These are phyloP conservation scores for Xylariales sp. DNA, from an alignment of 2,329 filamentous ascomycete species.

Conservation along the genomic window DNA sequence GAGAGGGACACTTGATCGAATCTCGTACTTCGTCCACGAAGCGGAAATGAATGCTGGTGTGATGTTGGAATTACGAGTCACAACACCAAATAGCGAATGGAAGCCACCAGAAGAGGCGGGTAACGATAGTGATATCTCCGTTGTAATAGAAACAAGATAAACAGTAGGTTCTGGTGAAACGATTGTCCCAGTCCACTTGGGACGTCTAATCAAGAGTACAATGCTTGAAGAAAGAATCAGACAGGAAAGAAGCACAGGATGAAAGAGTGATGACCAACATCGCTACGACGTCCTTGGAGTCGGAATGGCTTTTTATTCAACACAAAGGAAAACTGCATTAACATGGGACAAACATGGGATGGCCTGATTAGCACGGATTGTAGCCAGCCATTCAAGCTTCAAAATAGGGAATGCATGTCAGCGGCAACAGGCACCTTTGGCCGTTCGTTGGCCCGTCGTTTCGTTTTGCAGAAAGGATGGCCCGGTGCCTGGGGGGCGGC, in stretches of 20 bases:
- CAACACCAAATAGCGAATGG: not conserved
- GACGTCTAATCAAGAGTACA: not conserved
- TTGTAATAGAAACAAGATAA: not conserved
- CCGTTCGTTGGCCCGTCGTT: not conserved
- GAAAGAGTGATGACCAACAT: not conserved
- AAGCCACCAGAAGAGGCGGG: not conserved
- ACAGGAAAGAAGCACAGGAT: not conserved
- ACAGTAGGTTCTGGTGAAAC: not conserved
- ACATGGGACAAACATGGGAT: no score
- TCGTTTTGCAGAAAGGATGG: conserved; percentile 2
- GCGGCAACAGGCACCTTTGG: not conserved
- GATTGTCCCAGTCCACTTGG: not conserved
- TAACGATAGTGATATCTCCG: not conserved
- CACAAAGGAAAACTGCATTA: not conserved
- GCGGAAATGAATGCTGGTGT: not conserved
- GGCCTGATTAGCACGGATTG: no score
- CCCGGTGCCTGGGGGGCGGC: not conserved
- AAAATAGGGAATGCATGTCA: not conserved
- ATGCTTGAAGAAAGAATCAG: not conserved
- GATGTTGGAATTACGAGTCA: no score
- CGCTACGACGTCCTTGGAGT: not conserved
- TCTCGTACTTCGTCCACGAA: not conserved
- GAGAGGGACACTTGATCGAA: not conserved
- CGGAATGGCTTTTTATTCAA: not conserved
- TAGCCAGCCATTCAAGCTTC: not conserved